A percentile compares a stretch with the other conserved stretches of the same genome.
Conservation (phyloP, 140 eudicot genomes). For the Anethum foeniculum region DNA sequence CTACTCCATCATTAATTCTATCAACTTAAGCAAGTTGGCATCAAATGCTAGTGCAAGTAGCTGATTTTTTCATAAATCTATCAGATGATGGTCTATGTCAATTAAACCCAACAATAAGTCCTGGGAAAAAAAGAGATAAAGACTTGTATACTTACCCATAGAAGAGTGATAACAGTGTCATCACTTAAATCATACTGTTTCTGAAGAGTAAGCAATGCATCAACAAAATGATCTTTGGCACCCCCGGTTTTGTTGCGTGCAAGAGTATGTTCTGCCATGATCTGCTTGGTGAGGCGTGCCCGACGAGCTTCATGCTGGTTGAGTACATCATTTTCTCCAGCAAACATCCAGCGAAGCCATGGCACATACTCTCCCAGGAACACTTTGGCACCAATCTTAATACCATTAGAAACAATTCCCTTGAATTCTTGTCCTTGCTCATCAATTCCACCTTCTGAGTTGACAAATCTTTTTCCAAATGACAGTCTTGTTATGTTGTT, state of each 20-base stretch:
- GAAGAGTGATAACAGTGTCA: slow-evolving; percentile 73
- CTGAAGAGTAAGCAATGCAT: slow-evolving; percentile 71
- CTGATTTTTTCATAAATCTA: background rate
- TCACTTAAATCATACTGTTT: slow-evolving; percentile 69
- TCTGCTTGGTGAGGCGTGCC: slow-evolving; percentile 56
- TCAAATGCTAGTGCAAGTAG: background rate
- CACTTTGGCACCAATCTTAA: slow-evolving; percentile 47
- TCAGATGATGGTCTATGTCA: background rate
- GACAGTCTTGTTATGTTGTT: slow-evolving; percentile 81
- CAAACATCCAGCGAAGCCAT: slow-evolving; percentile 76
- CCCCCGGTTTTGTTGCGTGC: slow-evolving; percentile 61
- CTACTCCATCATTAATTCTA: background rate
- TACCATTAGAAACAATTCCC: slow-evolving; percentile 55
- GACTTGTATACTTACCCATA: slow-evolving; percentile 44
- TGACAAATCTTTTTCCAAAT: slow-evolving; percentile 69
- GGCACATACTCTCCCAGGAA: slow-evolving; percentile 70
- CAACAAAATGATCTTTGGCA: slow-evolving; percentile 72
- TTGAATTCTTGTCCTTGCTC: slow-evolving; percentile 72
- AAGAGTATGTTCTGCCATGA: slow-evolving; percentile 77
- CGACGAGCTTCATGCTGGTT: slow-evolving; percentile 56
- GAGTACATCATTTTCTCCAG: slow-evolving; percentile 52
- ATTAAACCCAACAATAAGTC: background rate
- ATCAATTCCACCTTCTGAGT: slow-evolving; percentile 52
- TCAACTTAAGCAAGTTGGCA: background rate
- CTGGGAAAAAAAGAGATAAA: background rate